phyloP scores from a whole-genome alignment of 441 rosid genomes.

The Populus trichocarpa region DNA sequence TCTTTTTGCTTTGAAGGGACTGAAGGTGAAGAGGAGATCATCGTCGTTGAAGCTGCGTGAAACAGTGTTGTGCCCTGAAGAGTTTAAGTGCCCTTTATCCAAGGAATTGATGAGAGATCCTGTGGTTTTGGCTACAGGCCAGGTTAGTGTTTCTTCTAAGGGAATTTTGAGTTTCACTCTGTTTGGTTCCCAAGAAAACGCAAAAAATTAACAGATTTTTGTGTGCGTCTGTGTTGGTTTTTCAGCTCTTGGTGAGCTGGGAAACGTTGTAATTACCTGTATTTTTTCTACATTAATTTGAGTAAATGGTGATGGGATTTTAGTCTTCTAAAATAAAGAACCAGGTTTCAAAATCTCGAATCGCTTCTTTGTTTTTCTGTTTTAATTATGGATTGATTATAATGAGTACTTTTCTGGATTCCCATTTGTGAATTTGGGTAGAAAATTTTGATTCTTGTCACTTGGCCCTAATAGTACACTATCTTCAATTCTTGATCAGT shows the following conservation, averaged over 20 bases:
- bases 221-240: not conserved
- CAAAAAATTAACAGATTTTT: not conserved
- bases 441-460: not conserved
- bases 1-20: constrained; percentile 46
- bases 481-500: not conserved
- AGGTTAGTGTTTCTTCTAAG: constrained; percentile 38
- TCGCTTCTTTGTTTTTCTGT: not conserved
- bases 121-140: constrained; percentile 80
- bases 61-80: constrained; percentile 66
- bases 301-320: not conserved
- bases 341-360: not conserved
- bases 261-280: not conserved
- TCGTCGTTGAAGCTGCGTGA: constrained; percentile 39
- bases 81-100: constrained; percentile 83
- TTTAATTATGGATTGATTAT: not conserved
- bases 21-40: constrained; percentile 52
- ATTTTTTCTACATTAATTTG: not conserved
- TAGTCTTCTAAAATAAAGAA: not conserved
- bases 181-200: constrained; percentile 20
- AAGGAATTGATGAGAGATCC: constrained; percentile 96
- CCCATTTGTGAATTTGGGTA: not conserved
- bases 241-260: not conserved
- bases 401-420: not conserved
- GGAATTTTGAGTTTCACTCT: not conserved
- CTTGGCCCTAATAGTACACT: not conserved